These are phyloP conservation scores for Amphichorda felina DNA, from an alignment of 2,329 filamentous ascomycete species.

Conservation along the genomic window DNA sequence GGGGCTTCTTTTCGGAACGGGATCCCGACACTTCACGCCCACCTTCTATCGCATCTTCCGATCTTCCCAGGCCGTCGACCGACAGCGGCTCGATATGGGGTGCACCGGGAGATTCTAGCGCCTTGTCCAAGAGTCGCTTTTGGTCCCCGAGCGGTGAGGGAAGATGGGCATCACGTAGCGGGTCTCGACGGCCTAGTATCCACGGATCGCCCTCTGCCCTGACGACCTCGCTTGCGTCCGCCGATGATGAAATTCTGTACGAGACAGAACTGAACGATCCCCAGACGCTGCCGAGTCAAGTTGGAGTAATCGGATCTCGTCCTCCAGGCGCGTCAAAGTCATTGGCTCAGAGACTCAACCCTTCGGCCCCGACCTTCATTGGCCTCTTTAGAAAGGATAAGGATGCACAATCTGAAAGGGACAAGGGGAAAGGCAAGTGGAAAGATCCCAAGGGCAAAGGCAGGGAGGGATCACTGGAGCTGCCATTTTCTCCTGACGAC, in stretches of 20 bases:
- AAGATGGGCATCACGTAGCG: conserved; percentile 5
- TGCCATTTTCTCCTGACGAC: conserved; percentile 25
- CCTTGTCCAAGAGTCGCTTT: conserved; percentile 41
- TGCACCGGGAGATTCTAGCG: conserved; percentile 31
- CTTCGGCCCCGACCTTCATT: conserved; percentile 80
- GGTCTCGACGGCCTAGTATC: conserved; percentile 39
- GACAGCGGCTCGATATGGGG: conserved; percentile 70
- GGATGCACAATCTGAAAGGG: conserved; percentile 14
- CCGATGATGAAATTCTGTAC: conserved; percentile 52
- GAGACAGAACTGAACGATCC: conserved; percentile 42
- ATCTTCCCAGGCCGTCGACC: conserved; percentile 66
- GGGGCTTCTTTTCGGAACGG: conserved; percentile 37
- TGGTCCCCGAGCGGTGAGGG: conserved; percentile 50
- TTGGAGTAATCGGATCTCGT: conserved; percentile 70
- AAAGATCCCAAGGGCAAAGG: conserved; percentile 18
- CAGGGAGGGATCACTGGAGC: conserved; percentile 25
- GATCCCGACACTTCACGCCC: conserved; percentile 52
- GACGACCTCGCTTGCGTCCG: conserved; percentile 49
- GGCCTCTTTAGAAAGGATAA: conserved; percentile 44
- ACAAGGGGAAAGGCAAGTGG: conserved; percentile 21
- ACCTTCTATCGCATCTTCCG: conserved; percentile 55
- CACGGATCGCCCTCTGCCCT: conserved; percentile 60
- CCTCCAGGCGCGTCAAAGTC: conserved; percentile 33
- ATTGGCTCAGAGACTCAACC: conserved; percentile 62
- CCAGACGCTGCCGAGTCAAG: conserved; percentile 41